Base-by-base conservation (phyloP, 805 yeast genomes). In the Metschnikowia santaceciliae region DNA sequence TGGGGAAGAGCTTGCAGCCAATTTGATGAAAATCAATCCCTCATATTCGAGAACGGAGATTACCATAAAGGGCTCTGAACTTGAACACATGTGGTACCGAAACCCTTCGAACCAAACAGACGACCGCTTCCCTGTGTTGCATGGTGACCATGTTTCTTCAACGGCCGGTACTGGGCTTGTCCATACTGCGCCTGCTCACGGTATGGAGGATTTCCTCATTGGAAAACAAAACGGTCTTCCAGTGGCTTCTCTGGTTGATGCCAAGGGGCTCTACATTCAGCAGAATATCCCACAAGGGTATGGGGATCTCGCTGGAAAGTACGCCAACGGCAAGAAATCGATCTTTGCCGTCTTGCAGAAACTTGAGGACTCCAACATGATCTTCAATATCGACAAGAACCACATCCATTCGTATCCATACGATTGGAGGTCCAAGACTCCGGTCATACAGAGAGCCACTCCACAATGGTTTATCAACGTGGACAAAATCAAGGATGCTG, bases 141-240 rank as follows among this genome's bases (percentile, higher is more conserved):
- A 81, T 51, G 97, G 94, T 4, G 81, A 78, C 48, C 96, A 91
- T 66, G 98, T 95, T 11, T 82, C 89, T 0, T 79, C 80, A 51
- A 58, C 78, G 0, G 82, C 94, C 0, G 99, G 99, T 66, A 89
- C 99, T 0, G 99, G 99, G 2, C 70, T 94, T 13, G 99, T 94
- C 1, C 99, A 94, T 64, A 87, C 90, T 19, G 98, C 99, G 0
- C 98, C 99, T 1, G 98, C 97, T 0, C 99, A 94, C 65, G 99
- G 99, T 61, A 80, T 83, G 60, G 99, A 94, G 58, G 99, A 94
- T 71, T 91, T 88, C 63, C 61, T 84, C 6, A 76, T 86, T 34
- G 92, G 96, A 33, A 66, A 78, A 51, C 67, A 72, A 20, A 69
- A 85, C 54, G 75, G 74, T 0, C 74, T 94, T 20, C 72, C 68